Percentiles rank a stretch among this genome's conserved stretches.
These are phyloP conservation scores for Xylariaceae sp. DNA, from an alignment of 2,329 filamentous ascomycete species.

Conservation along the genomic window DNA sequence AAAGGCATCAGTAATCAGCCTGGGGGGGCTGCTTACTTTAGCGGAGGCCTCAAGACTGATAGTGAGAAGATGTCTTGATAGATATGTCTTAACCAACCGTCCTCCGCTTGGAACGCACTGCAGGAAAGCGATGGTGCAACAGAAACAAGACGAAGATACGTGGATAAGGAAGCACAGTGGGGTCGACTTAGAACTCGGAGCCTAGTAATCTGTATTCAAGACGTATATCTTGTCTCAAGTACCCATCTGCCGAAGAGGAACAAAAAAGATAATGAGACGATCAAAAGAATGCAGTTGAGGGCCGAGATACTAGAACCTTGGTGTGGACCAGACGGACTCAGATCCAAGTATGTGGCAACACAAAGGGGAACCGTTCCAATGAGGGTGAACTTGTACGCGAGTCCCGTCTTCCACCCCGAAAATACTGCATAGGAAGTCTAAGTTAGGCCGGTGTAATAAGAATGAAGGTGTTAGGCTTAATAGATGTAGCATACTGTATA, in stretches of 20 bases:
- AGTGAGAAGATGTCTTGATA: constrained; percentile 12
- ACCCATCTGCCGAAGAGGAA: constrained; percentile 9
- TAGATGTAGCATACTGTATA: constrained; percentile 20
- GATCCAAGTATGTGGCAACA: constrained; percentile 13
- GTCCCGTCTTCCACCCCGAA: constrained; percentile 16
- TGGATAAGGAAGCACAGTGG: constrained; percentile 19
- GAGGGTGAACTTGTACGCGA: constrained; percentile 7
- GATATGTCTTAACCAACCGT: constrained; percentile 12
- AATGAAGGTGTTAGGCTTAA: constrained; percentile 5
- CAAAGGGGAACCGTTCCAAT: constrained; percentile 18
- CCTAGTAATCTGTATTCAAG: constrained; percentile 6
- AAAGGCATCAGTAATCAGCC: constrained; percentile 31
- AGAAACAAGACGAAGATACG: constrained; percentile 3
- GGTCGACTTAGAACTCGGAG: constrained; percentile 20
- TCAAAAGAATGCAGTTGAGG: constrained; percentile 12
- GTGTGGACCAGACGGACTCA: constrained; percentile 6
- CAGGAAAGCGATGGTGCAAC: constrained; percentile 19
- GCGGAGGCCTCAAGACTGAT: constrained; percentile 12
- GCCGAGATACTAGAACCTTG: constrained; percentile 5
- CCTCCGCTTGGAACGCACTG: constrained; percentile 23
- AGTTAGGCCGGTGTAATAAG: constrained; percentile 11
- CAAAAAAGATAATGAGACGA: constrained; percentile 4
- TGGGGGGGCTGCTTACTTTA: constrained; percentile 29
- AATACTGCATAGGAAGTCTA: constrained; percentile 14
- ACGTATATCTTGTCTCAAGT: constrained; percentile 17